These are phyloP conservation scores for Ambispora gerdemannii DNA, from an alignment of 192 early-diverging fungal species.

Conservation along the genomic window DNA sequence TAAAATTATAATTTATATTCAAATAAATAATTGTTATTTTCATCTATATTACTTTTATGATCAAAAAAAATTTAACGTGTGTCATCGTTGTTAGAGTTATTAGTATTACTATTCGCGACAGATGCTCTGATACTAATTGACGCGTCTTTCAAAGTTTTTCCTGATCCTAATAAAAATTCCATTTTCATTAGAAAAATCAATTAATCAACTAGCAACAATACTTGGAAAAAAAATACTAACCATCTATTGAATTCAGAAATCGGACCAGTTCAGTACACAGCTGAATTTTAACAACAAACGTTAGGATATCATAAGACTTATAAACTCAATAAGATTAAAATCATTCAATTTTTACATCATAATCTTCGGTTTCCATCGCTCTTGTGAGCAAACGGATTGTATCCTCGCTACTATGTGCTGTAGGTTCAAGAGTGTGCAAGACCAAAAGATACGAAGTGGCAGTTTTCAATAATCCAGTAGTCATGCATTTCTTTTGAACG, in stretches of 20 bases:
- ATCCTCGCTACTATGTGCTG: constrained; percentile 59
- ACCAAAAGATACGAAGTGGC: constrained; percentile 93
- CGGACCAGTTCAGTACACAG: constrained; percentile 74
- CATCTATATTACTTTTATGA: no score
- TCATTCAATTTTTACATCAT: constrained; percentile 52
- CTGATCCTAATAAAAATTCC: background rate
- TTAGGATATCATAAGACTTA: background rate
- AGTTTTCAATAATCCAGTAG: constrained; percentile 63
- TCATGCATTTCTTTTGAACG: constrained; percentile 61
- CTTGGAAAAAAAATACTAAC: constrained; percentile 37
- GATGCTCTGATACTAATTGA: background rate
- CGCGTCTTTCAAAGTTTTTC: constrained; percentile 24
- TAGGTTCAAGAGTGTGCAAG: constrained; percentile 84
- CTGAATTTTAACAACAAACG: constrained; percentile 31
- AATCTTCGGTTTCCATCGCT: constrained; percentile 72
- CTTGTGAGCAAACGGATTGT: constrained; percentile 69
- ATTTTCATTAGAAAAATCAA: no score
- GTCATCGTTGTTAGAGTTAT: no score
- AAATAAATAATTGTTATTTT: no score
- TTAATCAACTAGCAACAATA: background rate
- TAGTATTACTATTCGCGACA: no score
- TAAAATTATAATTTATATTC: no score
- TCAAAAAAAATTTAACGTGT: no score
- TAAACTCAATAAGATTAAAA: constrained; percentile 11
- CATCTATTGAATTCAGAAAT: constrained; percentile 75